Percentiles rank a stretch among this genome's conserved stretches.
These are phyloP conservation scores for Lodderomyces orthopsilosis DNA, from an alignment of 1,139 yeast genomes.

Conservation along the genomic window DNA sequence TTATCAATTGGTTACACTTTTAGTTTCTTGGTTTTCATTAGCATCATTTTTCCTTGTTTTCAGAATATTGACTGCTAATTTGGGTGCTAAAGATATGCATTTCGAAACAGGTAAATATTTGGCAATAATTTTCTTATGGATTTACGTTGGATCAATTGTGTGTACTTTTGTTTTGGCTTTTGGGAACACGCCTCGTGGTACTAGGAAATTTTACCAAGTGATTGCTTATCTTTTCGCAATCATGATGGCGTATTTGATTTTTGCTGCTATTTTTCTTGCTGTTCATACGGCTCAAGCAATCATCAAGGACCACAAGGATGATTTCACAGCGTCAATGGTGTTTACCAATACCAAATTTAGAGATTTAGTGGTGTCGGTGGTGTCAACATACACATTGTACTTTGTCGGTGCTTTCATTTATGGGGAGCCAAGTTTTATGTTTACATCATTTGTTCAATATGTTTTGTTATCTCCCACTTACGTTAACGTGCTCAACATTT, in stretches of 20 bases:
- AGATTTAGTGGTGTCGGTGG: slow-evolving; percentile 81
- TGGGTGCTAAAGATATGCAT: slow-evolving; percentile 48
- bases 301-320: slow-evolving; percentile 36
- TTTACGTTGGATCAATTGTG: slow-evolving; percentile 41
- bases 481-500: slow-evolving; percentile 74
- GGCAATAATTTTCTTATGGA: slow-evolving; percentile 43
- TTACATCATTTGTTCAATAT: slow-evolving; percentile 71
- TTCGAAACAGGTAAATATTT: slow-evolving; percentile 44
- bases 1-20: slow-evolving; percentile 61
- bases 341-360: slow-evolving; percentile 67
- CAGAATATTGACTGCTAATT: slow-evolving; percentile 55
- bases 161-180: slow-evolving; percentile 46
- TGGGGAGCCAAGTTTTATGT: slow-evolving; percentile 78
- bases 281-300: slow-evolving; percentile 59
- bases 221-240: slow-evolving; percentile 43
- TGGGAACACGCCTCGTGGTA: slow-evolving; percentile 50
- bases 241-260: slow-evolving; percentile 48
- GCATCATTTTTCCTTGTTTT: slow-evolving; percentile 77
- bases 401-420: slow-evolving; percentile 71
- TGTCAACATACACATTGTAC: slow-evolving; percentile 81
- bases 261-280: slow-evolving; percentile 80
- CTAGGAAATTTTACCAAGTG: slow-evolving; percentile 41
- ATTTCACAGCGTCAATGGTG: slow-evolving; percentile 46
- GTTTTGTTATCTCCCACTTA: slow-evolving; percentile 71
- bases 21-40: slow-evolving; percentile 78